Conservation (phyloP, 2,329 filamentous ascomycete species). For the Stemphylium vesicarium region DNA sequence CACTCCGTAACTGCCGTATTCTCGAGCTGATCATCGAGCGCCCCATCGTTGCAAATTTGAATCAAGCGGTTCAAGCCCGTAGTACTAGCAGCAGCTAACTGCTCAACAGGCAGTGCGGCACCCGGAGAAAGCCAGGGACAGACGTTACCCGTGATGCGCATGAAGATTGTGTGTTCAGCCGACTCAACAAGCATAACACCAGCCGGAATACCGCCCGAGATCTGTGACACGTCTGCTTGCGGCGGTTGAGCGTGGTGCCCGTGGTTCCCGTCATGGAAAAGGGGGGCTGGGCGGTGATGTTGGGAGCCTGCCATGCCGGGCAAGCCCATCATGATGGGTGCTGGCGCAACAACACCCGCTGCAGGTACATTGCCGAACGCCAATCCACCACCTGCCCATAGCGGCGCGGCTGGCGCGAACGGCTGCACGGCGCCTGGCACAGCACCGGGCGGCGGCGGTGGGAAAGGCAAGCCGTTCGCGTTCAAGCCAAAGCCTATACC, state of each 20-base stretch:
- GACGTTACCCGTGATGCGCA: conserved; percentile 36
- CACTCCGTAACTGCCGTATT: conserved; percentile 43
- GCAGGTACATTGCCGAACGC: conserved; percentile 32
- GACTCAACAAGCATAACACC: conserved; percentile 38
- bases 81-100: conserved; percentile 25
- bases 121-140: conserved; percentile 41
- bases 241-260: conserved; percentile 25
- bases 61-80: conserved; percentile 42
- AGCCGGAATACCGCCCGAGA: conserved; percentile 35
- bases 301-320: conserved; percentile 18
- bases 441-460: conserved; percentile 33
- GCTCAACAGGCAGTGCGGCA: conserved; percentile 34
- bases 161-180: conserved; percentile 31
- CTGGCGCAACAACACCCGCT: conserved; percentile 10
- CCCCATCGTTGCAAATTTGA: conserved; percentile 32
- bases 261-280: conserved; percentile 31
- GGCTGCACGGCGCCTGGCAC: conserved; percentile 28
- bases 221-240: conserved; percentile 32
- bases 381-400: conserved; percentile 32
- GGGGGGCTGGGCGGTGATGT: conserved; percentile 29
- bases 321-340: conserved; percentile 21
- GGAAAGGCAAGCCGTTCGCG: conserved; percentile 28
- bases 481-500: conserved; percentile 38
- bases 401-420: conserved; percentile 32
- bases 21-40: conserved; percentile 27